These are phyloP conservation scores for Globisporangium nagaii DNA, from an alignment of 352 stramenopile genomes.

Conservation along the genomic window DNA sequence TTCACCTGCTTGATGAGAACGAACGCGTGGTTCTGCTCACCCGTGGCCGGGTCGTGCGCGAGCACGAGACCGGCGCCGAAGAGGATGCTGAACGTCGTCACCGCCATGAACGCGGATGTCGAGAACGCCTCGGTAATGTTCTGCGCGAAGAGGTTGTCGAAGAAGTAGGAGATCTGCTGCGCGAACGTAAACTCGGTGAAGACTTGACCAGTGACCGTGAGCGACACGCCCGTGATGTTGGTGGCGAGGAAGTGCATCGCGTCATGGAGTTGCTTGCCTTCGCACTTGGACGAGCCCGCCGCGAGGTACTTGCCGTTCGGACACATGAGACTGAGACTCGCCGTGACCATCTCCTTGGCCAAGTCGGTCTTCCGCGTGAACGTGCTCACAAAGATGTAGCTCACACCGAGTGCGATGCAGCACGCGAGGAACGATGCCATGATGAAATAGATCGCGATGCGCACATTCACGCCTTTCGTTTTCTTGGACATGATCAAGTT, in stretches of 20 bases:
- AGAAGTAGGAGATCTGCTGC: slow-evolving; percentile 49
- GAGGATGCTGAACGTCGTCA: slow-evolving; percentile 56
- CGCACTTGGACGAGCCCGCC: slow-evolving; percentile 13
- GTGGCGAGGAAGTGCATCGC: slow-evolving; percentile 25
- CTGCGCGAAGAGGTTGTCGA: slow-evolving; percentile 40
- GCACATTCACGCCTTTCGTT: slow-evolving; percentile 34
- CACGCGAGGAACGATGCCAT: slow-evolving; percentile 34
- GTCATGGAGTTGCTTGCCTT: slow-evolving; percentile 20
- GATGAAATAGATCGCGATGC: slow-evolving; percentile 42
- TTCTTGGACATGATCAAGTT: slow-evolving; percentile 55
- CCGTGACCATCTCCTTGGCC: slow-evolving; percentile 12
- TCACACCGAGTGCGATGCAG: slow-evolving; percentile 27
- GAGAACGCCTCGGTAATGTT: slow-evolving; percentile 58
- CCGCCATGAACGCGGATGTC: slow-evolving; percentile 31
- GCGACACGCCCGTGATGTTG: slow-evolving; percentile 48
- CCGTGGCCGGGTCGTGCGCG: slow-evolving; percentile 33
- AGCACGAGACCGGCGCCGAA: slow-evolving; percentile 41
- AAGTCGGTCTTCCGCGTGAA: slow-evolving; percentile 18
- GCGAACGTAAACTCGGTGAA: slow-evolving; percentile 30
- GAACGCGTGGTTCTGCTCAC: slow-evolving; percentile 44
- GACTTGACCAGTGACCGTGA: slow-evolving; percentile 23
- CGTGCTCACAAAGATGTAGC: slow-evolving; percentile 22
- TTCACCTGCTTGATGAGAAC: slow-evolving; percentile 54
- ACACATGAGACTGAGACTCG: slow-evolving; percentile 40
- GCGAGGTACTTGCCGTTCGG: slow-evolving; percentile 47